A percentile compares a stretch with the other conserved stretches of the same genome.
Conservation (phyloP, 2,329 filamentous ascomycete species). For the Venturia oleaginea region DNA sequence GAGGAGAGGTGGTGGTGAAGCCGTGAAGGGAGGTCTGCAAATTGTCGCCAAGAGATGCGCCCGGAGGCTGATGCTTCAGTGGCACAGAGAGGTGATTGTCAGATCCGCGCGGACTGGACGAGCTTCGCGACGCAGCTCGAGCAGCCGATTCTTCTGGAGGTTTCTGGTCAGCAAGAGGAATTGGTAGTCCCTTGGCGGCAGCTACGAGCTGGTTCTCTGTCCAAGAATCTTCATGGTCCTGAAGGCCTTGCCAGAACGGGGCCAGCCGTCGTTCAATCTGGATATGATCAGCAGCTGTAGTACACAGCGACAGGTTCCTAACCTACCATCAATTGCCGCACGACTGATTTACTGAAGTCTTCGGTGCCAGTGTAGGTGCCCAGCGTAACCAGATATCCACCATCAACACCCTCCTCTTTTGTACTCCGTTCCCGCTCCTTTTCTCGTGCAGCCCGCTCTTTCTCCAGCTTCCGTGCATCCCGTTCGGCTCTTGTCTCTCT, state of each 20-base stretch:
- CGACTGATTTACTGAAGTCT: constrained; percentile 83
- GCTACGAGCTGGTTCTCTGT: constrained; percentile 92
- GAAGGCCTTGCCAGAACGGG: constrained; percentile 89
- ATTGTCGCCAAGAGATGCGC: constrained; percentile 67
- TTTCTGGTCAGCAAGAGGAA: constrained; percentile 76
- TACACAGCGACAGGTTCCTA: constrained; percentile 11
- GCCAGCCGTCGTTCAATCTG: constrained; percentile 89
- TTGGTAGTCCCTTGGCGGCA: constrained; percentile 70
- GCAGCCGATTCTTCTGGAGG: constrained; percentile 53
- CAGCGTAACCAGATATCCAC: constrained; percentile 87
- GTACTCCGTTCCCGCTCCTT: constrained; percentile 88
- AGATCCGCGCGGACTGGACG: constrained; percentile 24
- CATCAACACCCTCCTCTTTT: constrained; percentile 85
- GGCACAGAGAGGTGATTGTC: constrained; percentile 29
- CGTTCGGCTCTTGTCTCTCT: constrained; percentile 87
- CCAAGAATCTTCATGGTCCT: constrained; percentile 84
- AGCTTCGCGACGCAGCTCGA: constrained; percentile 16
- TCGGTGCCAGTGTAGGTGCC: constrained; percentile 88
- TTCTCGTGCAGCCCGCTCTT: constrained; percentile 62
- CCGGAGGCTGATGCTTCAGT: constrained; percentile 63
- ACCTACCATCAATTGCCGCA: constrained; percentile 79
- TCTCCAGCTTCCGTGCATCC: constrained; percentile 76
- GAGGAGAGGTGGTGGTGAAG: constrained; percentile 51
- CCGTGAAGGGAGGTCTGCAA: constrained; percentile 50
- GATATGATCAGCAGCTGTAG: neutral